Evolutionary conservation across 1,139 yeast species (phyloP).

Genomic region (Insectozyma bohioensis): DNA sequence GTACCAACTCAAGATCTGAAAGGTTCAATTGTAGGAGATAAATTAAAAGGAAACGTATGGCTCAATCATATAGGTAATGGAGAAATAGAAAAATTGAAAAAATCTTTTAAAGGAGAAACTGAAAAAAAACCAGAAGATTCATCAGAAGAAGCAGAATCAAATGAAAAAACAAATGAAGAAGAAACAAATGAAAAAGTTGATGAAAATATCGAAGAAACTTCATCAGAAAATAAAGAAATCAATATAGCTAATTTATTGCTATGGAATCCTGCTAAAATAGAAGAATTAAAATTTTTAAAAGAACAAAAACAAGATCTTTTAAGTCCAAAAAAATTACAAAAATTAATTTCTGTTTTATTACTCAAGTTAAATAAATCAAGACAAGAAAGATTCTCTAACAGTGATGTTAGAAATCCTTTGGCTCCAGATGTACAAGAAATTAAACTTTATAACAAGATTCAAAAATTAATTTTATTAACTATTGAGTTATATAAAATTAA

Average conservation of each 20-base stretch:
- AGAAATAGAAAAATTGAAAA: conserved; percentile 42
- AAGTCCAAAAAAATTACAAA: conserved; percentile 38
- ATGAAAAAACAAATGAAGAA: conserved; percentile 7
- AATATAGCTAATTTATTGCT: conserved; percentile 33
- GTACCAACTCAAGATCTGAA: conserved; percentile 79
- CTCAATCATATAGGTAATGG: conserved; percentile 67
- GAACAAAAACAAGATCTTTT: conserved; percentile 25
- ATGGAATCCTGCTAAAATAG: conserved; percentile 38
- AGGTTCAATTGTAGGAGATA: conserved; percentile 62
- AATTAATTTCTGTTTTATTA: conserved; percentile 56
- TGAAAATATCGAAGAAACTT: conserved; percentile 11
- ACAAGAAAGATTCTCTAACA: conserved; percentile 49
- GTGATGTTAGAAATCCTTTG: conserved; percentile 28
- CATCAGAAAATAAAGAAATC: conserved; percentile 15
- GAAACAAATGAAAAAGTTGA: conserved; percentile 12
- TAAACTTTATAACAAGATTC: conserved; percentile 43
- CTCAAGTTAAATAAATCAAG: conserved; percentile 64
- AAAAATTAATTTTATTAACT: conserved; percentile 30
- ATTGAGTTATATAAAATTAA: conserved; percentile 28
- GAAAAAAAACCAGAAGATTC: conserved; percentile 9
- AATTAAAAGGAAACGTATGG: conserved; percentile 73
- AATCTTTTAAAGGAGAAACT: conserved; percentile 17
- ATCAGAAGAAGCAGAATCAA: conserved; percentile 12
- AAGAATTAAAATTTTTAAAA: conserved; percentile 27
- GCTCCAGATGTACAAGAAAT: conserved; percentile 32